These are phyloP conservation scores for Magnaporthiopsis rhizophila DNA, from an alignment of 2,329 filamentous ascomycete genomes.

Conservation along the genomic window DNA sequence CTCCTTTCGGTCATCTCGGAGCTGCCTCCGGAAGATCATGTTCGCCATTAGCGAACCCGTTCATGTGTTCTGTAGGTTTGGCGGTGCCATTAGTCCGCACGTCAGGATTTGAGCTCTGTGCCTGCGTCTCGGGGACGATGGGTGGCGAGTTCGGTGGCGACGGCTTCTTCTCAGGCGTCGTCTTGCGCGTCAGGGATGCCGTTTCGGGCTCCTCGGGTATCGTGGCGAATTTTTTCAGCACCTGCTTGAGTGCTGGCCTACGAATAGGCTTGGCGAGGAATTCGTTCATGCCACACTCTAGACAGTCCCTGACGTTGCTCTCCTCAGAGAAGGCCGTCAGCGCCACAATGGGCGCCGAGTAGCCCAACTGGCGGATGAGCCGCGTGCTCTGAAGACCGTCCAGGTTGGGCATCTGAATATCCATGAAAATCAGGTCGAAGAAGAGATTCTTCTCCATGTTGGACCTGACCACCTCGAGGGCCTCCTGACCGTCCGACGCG, in stretches of 20 bases:
- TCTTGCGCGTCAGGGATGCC: slow-evolving; percentile 24
- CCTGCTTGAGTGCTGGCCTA: slow-evolving; percentile 76
- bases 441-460: slow-evolving; percentile 65
- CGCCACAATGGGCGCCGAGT: slow-evolving; percentile 80
- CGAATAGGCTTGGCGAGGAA: slow-evolving; percentile 73
- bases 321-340: slow-evolving; percentile 87
- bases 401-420: slow-evolving; percentile 90
- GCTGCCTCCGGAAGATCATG: background rate
- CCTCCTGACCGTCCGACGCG: slow-evolving; percentile 79
- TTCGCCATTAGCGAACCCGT: background rate
- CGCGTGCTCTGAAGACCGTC: slow-evolving; percentile 82
- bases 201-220: slow-evolving; percentile 63
- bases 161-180: slow-evolving; percentile 19
- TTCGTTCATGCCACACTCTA: slow-evolving; percentile 87
- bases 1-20: background rate
- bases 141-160: background rate
- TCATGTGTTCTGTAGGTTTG: background rate
- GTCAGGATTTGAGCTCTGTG: background rate
- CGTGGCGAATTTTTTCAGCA: slow-evolving; percentile 75
- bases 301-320: slow-evolving; percentile 77
- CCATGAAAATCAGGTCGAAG: slow-evolving; percentile 93
- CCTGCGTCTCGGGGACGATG: background rate
- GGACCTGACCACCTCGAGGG: slow-evolving; percentile 75
- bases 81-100: background rate
- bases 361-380: slow-evolving; percentile 79